Conservation (phyloP, 306 rosid species). For the Lagenaria siceraria region DNA sequence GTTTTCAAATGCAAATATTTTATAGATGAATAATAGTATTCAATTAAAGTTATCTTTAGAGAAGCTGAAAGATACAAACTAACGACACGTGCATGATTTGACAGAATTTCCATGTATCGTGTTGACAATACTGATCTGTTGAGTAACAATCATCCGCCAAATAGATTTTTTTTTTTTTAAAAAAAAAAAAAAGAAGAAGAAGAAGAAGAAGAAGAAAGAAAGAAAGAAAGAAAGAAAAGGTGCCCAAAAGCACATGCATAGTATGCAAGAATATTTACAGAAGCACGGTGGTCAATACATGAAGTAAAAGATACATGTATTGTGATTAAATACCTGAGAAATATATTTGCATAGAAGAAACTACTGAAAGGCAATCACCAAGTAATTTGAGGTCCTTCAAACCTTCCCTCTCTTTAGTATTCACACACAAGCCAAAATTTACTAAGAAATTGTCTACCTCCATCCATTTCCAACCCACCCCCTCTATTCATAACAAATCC, state of each 20-base stretch:
- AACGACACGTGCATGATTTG: neutral
- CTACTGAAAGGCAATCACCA: neutral
- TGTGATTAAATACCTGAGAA: neutral
- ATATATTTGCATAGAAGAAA: neutral
- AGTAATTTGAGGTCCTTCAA: neutral
- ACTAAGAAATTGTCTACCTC: neutral
- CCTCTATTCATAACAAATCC: neutral
- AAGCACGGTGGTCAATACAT: neutral
- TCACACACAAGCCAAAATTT: neutral
- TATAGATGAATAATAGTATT: neutral
- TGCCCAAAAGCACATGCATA: neutral
- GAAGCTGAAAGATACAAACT: neutral
- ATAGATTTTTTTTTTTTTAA: too few species aligned
- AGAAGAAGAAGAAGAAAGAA: too few species aligned
- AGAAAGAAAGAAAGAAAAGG: neutral
- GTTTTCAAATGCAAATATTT: neutral
- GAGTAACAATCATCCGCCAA: neutral
- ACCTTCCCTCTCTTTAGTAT: neutral
- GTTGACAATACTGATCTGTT: neutral
- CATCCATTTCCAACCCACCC: neutral
- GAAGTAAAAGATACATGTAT: neutral
- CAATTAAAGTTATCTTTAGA: neutral
- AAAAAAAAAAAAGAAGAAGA: too few species aligned
- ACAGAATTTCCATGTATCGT: neutral
- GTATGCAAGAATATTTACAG: neutral